phyloP scores from a whole-genome alignment of 768 basidiomycete species.

The Plicaturopsis crispa region DNA sequence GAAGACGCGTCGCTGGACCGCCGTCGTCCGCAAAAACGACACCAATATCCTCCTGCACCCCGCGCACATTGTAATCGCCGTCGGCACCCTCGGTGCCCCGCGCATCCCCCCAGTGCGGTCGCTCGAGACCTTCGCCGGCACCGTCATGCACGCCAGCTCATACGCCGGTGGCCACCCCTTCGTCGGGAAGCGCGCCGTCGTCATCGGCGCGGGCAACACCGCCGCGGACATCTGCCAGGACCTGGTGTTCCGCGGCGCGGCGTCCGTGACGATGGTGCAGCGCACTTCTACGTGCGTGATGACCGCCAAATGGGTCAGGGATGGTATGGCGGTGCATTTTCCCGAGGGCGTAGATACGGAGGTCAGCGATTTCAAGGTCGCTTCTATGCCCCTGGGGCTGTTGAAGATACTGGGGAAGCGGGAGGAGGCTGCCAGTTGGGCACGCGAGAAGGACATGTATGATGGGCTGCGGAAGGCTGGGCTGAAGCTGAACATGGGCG shows the following conservation, averaged over 20 bases:
- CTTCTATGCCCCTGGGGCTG: constrained; percentile 8
- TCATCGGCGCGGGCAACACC: constrained; percentile 34
- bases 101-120: constrained; percentile 20
- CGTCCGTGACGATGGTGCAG: constrained; percentile 33
- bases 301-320: constrained; percentile 2
- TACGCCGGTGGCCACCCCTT: constrained; percentile 21
- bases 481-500: constrained; percentile 26
- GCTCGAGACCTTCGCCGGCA: constrained; percentile 22
- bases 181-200: constrained; percentile 27
- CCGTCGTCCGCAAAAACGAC: constrained; percentile 23
- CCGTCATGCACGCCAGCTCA: constrained; percentile 22
- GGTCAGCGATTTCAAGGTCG: constrained; percentile 14
- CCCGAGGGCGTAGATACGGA: constrained; percentile 15
- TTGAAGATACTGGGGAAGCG: constrained; percentile 7
- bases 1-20: constrained; percentile 23
- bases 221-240: constrained; percentile 32
- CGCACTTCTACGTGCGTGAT: constrained; percentile 30
- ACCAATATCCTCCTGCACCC: constrained; percentile 22
- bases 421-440: constrained; percentile 12
- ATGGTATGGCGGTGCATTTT: constrained; percentile 6
- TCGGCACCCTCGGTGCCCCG: constrained; percentile 27
- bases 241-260: constrained; percentile 21
- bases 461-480: constrained; percentile 28
- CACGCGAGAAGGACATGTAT: constrained; percentile 23
- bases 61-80: constrained; percentile 31